Evolutionary conservation across 441 rosid genomes (phyloP).

Genomic region (Populus tomentosa): DNA sequence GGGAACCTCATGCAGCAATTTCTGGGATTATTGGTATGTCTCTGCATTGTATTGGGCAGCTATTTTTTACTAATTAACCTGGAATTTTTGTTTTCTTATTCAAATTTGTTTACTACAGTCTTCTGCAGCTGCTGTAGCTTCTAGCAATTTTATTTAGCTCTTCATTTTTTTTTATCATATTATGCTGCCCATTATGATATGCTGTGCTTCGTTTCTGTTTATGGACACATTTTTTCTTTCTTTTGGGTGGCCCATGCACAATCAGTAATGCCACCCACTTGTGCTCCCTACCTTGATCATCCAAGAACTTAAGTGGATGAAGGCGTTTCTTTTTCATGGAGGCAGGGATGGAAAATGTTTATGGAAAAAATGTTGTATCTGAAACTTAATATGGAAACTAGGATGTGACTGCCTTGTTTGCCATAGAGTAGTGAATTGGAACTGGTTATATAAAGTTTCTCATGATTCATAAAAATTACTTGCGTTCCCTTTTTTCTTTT

Average conservation of each 20-base stretch:
- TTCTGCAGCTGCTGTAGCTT: too few relatives aligned
- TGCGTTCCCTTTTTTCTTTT: not conserved
- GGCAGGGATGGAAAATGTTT: not conserved
- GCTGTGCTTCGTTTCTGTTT: not conserved
- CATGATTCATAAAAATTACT: not conserved
- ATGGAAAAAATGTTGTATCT: not conserved
- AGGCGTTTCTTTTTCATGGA: not conserved
- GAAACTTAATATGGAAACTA: not conserved
- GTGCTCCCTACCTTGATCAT: not conserved
- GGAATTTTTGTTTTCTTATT: not conserved
- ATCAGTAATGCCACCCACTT: not conserved
- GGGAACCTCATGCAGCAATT: slow-evolving; percentile 67
- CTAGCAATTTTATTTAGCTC: not conserved
- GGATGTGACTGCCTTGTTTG: not conserved
- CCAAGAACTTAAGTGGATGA: not conserved
- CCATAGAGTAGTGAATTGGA: not conserved
- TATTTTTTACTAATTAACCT: not conserved
- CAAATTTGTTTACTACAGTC: not conserved
- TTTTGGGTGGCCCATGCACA: not conserved
- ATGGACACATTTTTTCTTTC: not conserved
- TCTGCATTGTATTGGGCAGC: not conserved
- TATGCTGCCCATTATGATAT: too few relatives aligned
- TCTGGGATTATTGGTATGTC: slow-evolving; percentile 65
- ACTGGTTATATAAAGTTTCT: not conserved
- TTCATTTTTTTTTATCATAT: too few relatives aligned